Conservation (phyloP, 169 alveolate species). For the Hepatocystis sp. region DNA sequence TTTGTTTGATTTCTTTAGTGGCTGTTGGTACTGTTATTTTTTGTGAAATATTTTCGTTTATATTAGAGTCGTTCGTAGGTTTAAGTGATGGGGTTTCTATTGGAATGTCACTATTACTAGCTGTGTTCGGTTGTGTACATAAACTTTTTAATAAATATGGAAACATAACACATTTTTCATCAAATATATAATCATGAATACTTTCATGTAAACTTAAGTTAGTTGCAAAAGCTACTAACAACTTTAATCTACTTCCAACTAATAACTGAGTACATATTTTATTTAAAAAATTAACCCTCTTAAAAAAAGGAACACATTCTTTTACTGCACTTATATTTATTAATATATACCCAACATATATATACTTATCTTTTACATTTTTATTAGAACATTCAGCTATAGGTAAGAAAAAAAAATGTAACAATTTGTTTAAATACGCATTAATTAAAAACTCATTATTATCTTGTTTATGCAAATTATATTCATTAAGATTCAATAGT, state of each 20-base stretch:
- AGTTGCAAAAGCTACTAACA: constrained; percentile 18
- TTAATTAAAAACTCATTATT: constrained; percentile 4
- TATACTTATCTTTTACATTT: constrained; percentile 25
- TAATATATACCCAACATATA: constrained; percentile 18
- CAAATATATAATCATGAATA: constrained; percentile 10
- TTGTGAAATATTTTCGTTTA: too few species aligned
- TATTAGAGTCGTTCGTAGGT: too few species aligned
- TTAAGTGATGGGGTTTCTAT: background rate
- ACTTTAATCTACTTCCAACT: constrained; percentile 4
- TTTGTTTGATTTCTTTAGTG: too few species aligned
- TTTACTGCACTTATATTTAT: constrained; percentile 41
- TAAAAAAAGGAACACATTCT: constrained; percentile 36
- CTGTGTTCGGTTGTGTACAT: background rate
- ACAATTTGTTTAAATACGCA: constrained; percentile 27
- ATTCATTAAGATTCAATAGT: constrained; percentile 15
- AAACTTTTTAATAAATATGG: constrained; percentile 21
- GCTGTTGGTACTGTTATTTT: too few species aligned
- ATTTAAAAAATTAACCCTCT: constrained; percentile 18
- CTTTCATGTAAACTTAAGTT: constrained; percentile 23
- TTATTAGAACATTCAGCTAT: constrained; percentile 14
- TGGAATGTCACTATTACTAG: background rate
- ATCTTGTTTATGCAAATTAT: background rate
- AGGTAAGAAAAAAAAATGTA: constrained; percentile 32
- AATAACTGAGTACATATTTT: constrained; percentile 17
- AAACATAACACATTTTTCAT: constrained; percentile 25